A percentile compares a stretch with the other conserved stretches of the same genome.
phyloP scores from a whole-genome alignment of 2,329 filamentous ascomycete species.

The Clarireedia hainanense region DNA sequence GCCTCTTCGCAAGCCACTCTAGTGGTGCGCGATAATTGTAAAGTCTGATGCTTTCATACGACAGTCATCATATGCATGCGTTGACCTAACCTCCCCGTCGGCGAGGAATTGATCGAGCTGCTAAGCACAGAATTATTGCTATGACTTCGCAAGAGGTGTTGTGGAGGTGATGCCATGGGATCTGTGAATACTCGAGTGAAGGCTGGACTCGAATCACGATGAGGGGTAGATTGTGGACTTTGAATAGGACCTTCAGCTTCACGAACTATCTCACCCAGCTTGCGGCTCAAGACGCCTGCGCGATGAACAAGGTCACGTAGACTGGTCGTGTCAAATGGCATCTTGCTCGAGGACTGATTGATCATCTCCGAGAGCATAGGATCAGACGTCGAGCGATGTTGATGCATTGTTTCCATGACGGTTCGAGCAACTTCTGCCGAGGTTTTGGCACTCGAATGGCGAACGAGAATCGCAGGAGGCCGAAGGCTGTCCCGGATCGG shows the following conservation, averaged over 20 bases:
- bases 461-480: conserved; percentile 17
- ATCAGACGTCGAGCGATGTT: conserved; percentile 39
- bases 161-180: conserved; percentile 46
- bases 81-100: conserved; percentile 41
- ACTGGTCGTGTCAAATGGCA: conserved; percentile 63
- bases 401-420: conserved; percentile 57
- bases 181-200: conserved; percentile 61
- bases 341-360: conserved; percentile 35
- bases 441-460: conserved; percentile 24
- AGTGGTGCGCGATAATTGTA: too few species aligned
- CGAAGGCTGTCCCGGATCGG: conserved; percentile 31
- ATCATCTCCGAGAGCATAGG: conserved; percentile 26
- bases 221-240: conserved; percentile 44
- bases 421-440: conserved; percentile 47
- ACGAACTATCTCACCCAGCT: conserved; percentile 51
- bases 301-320: conserved; percentile 58
- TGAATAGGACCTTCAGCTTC: conserved; percentile 49
- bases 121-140: conserved; percentile 46
- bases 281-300: conserved; percentile 51
- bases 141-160: conserved; percentile 42
- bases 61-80: conserved; percentile 61
- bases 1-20: too few species aligned
- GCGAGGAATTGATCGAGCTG: conserved; percentile 44
- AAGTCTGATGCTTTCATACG: conserved; percentile 24
- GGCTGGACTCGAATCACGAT: conserved; percentile 54